Percentiles rank a stretch among this genome's conserved stretches.
Evolutionary conservation across 768 basidiomycete species (phyloP).

Genomic region (Lactifluus volemus): DNA sequence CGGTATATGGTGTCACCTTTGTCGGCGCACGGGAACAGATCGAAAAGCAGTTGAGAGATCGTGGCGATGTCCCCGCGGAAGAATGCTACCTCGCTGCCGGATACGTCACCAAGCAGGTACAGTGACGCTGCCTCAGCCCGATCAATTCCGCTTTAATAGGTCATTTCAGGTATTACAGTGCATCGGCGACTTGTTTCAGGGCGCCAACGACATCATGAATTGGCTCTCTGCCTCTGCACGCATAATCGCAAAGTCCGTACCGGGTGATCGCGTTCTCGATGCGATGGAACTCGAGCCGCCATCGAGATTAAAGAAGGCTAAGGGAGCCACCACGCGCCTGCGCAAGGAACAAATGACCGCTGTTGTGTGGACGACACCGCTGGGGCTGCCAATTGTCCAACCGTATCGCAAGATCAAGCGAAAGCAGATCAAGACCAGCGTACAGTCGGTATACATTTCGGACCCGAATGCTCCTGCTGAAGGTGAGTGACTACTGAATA

Average conservation of each 20-base stretch:
- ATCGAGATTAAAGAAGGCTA: slow-evolving; percentile 1
- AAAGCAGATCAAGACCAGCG: slow-evolving; percentile 73
- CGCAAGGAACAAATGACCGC: slow-evolving; percentile 90
- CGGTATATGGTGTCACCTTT: slow-evolving; percentile 96
- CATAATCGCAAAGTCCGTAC: slow-evolving; percentile 81
- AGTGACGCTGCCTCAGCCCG: not conserved
- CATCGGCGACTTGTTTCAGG: slow-evolving; percentile 90
- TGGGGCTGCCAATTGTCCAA: slow-evolving; percentile 94
- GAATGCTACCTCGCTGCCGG: slow-evolving; percentile 64
- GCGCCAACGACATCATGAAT: slow-evolving; percentile 82
- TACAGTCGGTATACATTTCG: slow-evolving; percentile 85
- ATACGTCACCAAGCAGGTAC: slow-evolving; percentile 73
- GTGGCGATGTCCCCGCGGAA: slow-evolving; percentile 62
- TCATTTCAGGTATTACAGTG: slow-evolving; percentile 50
- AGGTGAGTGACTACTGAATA: slow-evolving; percentile 29
- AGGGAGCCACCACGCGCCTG: slow-evolving; percentile 32
- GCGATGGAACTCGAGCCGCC: slow-evolving; percentile 28
- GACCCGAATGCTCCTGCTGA: slow-evolving; percentile 74
- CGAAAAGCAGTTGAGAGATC: slow-evolving; percentile 74
- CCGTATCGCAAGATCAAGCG: slow-evolving; percentile 81
- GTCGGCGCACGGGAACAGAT: slow-evolving; percentile 94
- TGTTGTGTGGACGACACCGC: slow-evolving; percentile 92
- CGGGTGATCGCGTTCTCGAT: slow-evolving; percentile 52
- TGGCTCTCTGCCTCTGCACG: slow-evolving; percentile 84
- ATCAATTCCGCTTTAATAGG: not conserved